Percentiles rank a stretch among this genome's conserved stretches.
phyloP scores from a whole-genome alignment of 495 filamentous ascomycete species.

The Lentithecium fluviatile region DNA sequence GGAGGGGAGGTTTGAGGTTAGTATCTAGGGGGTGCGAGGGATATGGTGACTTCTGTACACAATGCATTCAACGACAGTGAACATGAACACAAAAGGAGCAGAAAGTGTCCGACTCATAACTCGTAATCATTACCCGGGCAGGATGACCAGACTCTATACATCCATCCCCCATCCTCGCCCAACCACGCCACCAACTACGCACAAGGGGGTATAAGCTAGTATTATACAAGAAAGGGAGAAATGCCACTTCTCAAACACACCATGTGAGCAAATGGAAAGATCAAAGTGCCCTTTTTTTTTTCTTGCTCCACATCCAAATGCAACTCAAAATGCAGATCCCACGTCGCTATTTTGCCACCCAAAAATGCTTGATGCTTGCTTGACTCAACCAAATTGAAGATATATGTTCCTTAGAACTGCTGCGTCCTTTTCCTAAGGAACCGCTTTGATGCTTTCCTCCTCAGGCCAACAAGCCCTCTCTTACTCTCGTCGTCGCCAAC shows the following conservation, averaged over 20 bases:
- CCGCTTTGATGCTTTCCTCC: slow-evolving; percentile 10
- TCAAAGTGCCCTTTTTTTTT: no score
- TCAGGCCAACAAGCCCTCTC: slow-evolving; percentile 1
- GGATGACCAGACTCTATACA: not conserved
- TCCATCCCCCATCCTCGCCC: no score
- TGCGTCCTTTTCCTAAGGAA: not conserved
- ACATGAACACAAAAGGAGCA: not conserved
- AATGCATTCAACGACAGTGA: no score
- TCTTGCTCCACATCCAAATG: no score
- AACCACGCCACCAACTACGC: not conserved
- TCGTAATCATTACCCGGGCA: not conserved
- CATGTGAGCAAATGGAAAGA: no score
- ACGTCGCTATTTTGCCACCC: not conserved
- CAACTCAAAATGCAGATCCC: no score
- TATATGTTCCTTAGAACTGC: not conserved
- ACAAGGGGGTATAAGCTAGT: not conserved
- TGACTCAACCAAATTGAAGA: no score
- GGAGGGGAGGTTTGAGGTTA: slow-evolving; percentile 52
- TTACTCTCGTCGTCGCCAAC: not conserved
- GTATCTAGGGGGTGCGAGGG: slow-evolving; percentile 4
- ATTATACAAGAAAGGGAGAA: not conserved
- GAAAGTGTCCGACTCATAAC: not conserved
- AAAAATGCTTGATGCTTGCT: not conserved
- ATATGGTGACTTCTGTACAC: no score
- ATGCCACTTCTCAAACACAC: no score